These are phyloP conservation scores for Voacanga thouarsii DNA, from an alignment of 257 asterid species.

Conservation along the genomic window DNA sequence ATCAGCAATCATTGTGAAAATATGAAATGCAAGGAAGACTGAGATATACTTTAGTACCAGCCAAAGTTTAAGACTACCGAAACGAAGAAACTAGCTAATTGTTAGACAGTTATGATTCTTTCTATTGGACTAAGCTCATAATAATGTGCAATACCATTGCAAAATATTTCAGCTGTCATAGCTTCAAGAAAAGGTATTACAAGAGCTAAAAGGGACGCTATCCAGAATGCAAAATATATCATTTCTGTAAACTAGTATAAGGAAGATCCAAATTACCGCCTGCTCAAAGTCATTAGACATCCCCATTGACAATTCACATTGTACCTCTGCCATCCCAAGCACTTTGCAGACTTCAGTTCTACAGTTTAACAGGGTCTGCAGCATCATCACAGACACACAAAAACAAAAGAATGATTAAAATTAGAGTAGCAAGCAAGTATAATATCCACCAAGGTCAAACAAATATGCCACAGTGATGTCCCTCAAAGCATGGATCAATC, in stretches of 20 bases:
- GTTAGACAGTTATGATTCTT: background rate
- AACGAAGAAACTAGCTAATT: background rate
- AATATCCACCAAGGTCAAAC: background rate
- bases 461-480: background rate
- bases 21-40: too few species aligned
- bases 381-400: slow-evolving; percentile 17
- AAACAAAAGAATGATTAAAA: background rate
- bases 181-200: background rate
- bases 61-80: background rate
- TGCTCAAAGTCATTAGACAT: slow-evolving; percentile 90
- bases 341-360: slow-evolving; percentile 75
- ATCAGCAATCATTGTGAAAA: too few species aligned
- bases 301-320: slow-evolving; percentile 89
- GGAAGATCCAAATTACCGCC: slow-evolving; percentile 46
- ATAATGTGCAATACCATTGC: background rate
- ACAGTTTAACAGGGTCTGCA: slow-evolving; percentile 58
- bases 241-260: background rate
- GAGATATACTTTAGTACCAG: background rate
- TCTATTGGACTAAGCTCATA: background rate
- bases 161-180: background rate
- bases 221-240: background rate
- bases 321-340: slow-evolving; percentile 56
- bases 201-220: background rate
- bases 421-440: slow-evolving; percentile 1
- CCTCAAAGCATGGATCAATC: background rate